Evolutionary conservation across 108 stramenopile species (phyloP).

Genomic region (Mediolabrus comicus): DNA sequence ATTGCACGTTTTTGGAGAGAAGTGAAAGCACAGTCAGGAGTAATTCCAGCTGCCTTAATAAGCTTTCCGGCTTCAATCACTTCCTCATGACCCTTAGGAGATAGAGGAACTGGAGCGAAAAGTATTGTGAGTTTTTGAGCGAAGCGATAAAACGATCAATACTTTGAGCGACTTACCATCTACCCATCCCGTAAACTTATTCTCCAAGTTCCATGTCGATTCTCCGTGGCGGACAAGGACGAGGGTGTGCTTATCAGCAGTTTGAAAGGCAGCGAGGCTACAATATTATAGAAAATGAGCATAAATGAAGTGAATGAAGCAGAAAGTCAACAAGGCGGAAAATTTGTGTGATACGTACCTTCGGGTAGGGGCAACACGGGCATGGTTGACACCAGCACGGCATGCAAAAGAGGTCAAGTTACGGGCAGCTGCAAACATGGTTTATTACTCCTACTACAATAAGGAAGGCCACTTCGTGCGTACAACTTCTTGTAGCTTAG

Average conservation of each 20-base stretch:
- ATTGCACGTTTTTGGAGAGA: constrained; percentile 96
- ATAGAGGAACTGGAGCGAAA: constrained; percentile 91
- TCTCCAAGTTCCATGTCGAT: constrained; percentile 94
- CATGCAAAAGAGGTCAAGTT: constrained; percentile 30
- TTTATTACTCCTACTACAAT: too few species aligned
- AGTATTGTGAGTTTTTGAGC: too few species aligned
- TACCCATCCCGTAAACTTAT: constrained; percentile 90
- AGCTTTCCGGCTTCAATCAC: constrained; percentile 82
- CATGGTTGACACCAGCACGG: constrained; percentile 16
- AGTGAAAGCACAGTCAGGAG: constrained; percentile 92
- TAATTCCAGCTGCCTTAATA: constrained; percentile 71
- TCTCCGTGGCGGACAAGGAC: constrained; percentile 95
- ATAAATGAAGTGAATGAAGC: not conserved
- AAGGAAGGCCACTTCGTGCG: too few species aligned
- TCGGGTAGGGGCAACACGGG: constrained; percentile 34
- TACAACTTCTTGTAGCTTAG: too few species aligned
- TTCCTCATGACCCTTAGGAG: constrained; percentile 90
- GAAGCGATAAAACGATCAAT: too few species aligned
- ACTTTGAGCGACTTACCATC: too few species aligned
- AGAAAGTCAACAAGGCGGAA: not conserved
- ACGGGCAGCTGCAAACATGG: constrained; percentile 49
- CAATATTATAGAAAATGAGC: not conserved
- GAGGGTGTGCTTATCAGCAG: constrained; percentile 65
- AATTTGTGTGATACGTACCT: constrained; percentile 14
- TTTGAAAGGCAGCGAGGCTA: constrained; percentile 48